phyloP scores from a whole-genome alignment of 2,329 filamentous ascomycete species.

The Colletotrichum liaoningense region DNA sequence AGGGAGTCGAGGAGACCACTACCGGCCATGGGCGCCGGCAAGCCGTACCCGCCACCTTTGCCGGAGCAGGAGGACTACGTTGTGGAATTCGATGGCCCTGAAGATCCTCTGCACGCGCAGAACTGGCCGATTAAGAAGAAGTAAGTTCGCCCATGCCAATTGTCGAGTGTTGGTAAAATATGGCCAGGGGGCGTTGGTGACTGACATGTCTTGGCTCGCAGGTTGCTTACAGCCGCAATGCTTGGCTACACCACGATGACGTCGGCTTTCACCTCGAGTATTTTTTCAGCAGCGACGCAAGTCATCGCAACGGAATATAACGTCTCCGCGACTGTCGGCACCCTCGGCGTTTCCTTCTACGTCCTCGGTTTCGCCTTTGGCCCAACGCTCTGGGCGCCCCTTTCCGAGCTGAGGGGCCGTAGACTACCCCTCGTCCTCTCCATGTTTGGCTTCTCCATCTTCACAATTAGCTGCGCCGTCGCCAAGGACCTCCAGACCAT shows the following conservation, averaged over 20 bases:
- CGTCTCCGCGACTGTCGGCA: slow-evolving; percentile 71
- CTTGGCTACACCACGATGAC: slow-evolving; percentile 80
- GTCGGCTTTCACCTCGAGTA: slow-evolving; percentile 78
- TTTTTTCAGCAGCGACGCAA: slow-evolving; percentile 76
- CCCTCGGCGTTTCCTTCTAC: slow-evolving; percentile 76
- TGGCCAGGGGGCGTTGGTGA: neutral
- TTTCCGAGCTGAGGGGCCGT: slow-evolving; percentile 79
- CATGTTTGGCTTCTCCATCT: slow-evolving; percentile 78
- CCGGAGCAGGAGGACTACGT: slow-evolving; percentile 82
- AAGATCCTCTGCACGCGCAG: slow-evolving; percentile 87
- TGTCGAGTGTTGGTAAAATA: neutral
- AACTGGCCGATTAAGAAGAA: slow-evolving; percentile 89
- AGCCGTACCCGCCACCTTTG: slow-evolving; percentile 76
- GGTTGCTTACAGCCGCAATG: slow-evolving; percentile 72
- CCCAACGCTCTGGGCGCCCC: slow-evolving; percentile 77
- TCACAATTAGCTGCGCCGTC: slow-evolving; percentile 73
- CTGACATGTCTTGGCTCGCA: slow-evolving; percentile 41
- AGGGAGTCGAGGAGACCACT: slow-evolving; percentile 68
- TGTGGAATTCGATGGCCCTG: slow-evolving; percentile 85
- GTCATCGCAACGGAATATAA: slow-evolving; percentile 67
- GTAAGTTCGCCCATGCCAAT: slow-evolving; percentile 52
- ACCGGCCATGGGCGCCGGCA: slow-evolving; percentile 79
- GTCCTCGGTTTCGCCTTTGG: slow-evolving; percentile 80
- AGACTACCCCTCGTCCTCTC: slow-evolving; percentile 69
- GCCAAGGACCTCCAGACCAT: slow-evolving; percentile 77